Conservation (phyloP, 345 rosid genomes). For the Salix suchowensis region DNA sequence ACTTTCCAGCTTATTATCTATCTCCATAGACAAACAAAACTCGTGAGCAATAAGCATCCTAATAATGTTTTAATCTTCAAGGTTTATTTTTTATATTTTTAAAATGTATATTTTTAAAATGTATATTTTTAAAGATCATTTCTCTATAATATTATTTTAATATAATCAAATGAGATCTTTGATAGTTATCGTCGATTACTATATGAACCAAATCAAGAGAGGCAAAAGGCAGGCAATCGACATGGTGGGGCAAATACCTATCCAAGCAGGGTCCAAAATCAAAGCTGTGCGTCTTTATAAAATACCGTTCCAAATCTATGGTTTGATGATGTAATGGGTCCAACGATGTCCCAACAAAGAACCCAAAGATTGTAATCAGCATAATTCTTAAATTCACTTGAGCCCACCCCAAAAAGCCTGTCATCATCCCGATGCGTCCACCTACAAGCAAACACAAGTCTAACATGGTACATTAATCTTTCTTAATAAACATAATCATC, state of each 20-base stretch:
- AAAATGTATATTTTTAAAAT: too few species aligned
- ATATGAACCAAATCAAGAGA: too few species aligned
- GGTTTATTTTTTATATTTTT: too few species aligned
- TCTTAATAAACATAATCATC: neutral
- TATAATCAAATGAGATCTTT: too few species aligned
- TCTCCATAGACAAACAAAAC: too few species aligned
- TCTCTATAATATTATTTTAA: too few species aligned
- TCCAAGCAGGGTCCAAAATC: neutral
- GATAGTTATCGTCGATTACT: too few species aligned
- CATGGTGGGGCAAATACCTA: neutral
- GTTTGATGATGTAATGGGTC: constrained; percentile 12
- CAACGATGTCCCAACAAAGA: constrained; percentile 13
- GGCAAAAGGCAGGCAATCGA: neutral
- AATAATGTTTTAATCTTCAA: too few species aligned
- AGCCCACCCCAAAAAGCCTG: constrained; percentile 3
- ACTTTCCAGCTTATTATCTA: too few species aligned
- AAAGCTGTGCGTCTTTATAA: neutral
- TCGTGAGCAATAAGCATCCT: too few species aligned
- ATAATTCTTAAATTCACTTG: constrained; percentile 9
- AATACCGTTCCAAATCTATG: neutral
- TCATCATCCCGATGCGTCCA: constrained; percentile 15
- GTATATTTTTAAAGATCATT: too few species aligned
- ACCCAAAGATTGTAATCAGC: neutral
- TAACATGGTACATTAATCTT: neutral
- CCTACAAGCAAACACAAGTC: neutral